Evolutionary conservation across 495 filamentous ascomycete genomes (phyloP), one percentile per base, ranked within the genome.

Genomic region (Lepidopterella palustris): DNA sequence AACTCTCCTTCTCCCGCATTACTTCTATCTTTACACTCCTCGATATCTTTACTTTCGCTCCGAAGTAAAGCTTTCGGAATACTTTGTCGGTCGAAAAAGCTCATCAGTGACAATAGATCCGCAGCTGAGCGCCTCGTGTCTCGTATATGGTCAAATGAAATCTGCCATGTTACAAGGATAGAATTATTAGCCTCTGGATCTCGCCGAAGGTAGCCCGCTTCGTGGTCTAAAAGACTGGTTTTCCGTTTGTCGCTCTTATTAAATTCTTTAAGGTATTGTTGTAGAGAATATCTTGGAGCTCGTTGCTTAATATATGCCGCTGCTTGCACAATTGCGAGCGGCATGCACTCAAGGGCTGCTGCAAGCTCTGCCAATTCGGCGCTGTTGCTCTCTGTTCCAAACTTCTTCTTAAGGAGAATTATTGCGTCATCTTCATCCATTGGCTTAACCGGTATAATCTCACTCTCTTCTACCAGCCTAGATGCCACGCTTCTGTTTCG

Each of bases 91-190:
- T 61, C 45, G 28, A 61, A 61, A 26, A 61, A 61, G 42, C 59
- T 61, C 57, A 63, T 63, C 11, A 63, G 48, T 9, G 60, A 63
- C 20, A 63, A 27, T 11, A 63, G 32, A 45, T 63, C 32, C 31
- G 60, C 55, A 6, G 60, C 60, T 21, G 56, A 63, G n/a, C n/a
- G 55, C 45, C 25, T 52, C n/a, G 28, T 67, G 47, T 68, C 2
- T 15, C 54, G 64, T 18, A 79, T 71, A 53, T 75, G 45, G 11
- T 78, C 70, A 55, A 80, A 80, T 31, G 73, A 78, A 45, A 79
- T 75, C 50, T 76, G 71, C 74, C 70, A 78, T 18, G 74, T 79
- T 20, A 68, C 59, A 32, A 78, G 65, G 48, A 79, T 74, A 5
- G 73, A 75, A 53, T 77, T 78, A 42, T 68, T 64, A 4, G 73